phyloP scores from a whole-genome alignment of 192 early-diverging fungal species.

The Linderina pennispora region DNA sequence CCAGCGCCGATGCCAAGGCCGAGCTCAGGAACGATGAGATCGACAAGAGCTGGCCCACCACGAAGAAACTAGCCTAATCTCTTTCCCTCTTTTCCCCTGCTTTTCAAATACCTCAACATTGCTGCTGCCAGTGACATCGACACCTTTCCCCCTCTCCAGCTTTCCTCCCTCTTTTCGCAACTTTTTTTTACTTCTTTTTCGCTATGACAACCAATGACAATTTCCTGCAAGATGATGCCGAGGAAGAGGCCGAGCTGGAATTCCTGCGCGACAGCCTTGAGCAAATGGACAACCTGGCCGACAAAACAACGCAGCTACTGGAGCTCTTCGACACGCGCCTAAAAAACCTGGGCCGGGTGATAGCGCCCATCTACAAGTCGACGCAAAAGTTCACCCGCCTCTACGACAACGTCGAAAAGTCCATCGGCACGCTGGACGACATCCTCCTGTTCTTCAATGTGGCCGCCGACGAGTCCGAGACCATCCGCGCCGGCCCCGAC shows the following conservation, averaged over 20 bases:
- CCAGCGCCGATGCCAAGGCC: constrained; percentile 17
- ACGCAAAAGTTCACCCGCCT: constrained; percentile 43
- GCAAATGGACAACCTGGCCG: constrained; percentile 48
- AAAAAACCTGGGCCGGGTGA: constrained; percentile 39
- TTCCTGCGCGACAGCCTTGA: constrained; percentile 49
- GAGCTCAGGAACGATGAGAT: constrained; percentile 19
- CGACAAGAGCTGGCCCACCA: constrained; percentile 19
- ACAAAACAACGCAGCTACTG: constrained; percentile 43
- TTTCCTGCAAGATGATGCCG: constrained; percentile 40
- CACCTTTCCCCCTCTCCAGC: background rate
- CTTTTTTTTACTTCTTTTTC: background rate
- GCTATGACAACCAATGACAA: constrained; percentile 23
- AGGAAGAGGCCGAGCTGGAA: constrained; percentile 46
- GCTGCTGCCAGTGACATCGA: no score
- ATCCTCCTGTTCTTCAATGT: constrained; percentile 47
- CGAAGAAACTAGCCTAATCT: constrained; percentile 25
- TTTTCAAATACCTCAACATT: no score
- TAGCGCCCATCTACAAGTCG: constrained; percentile 47
- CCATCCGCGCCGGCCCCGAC: constrained; percentile 40
- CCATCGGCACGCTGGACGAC: constrained; percentile 43
- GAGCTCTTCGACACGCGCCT: constrained; percentile 47
- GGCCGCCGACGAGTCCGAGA: constrained; percentile 40
- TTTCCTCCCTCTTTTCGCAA: background rate
- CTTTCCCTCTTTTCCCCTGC: no score
- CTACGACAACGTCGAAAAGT: constrained; percentile 38